Conservation (phyloP, 140 eudicot species). For the Cichorium intybus region DNA sequence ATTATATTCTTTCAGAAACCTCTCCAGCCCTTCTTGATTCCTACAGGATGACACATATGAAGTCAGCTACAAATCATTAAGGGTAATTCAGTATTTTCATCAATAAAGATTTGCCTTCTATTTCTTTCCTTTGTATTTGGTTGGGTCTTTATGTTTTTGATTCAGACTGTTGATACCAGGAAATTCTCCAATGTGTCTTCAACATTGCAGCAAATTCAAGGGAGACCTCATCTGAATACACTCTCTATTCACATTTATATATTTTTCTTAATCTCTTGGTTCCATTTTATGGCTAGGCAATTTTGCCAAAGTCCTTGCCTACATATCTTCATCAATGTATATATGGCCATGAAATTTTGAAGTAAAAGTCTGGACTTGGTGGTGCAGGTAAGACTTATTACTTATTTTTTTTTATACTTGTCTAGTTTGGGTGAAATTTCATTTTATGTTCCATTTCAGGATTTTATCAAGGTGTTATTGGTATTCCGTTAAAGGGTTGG, state of each 20-base stretch:
- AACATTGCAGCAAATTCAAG: conserved; percentile 91
- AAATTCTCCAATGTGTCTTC: conserved; percentile 65
- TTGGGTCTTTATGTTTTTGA: conserved; percentile 24
- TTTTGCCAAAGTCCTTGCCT: conserved; percentile 68
- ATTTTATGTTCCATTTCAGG: conserved; percentile 30
- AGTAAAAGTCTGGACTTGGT: conserved; percentile 86
- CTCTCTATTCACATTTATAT: neutral
- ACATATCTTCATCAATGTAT: conserved; percentile 88
- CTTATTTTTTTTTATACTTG: conserved; percentile 3
- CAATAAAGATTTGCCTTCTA: conserved; percentile 13
- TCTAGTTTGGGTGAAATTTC: neutral
- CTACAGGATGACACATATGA: conserved; percentile 80
- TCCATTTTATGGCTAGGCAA: conserved; percentile 23
- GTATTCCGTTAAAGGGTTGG: conserved; percentile 80
- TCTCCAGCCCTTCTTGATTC: conserved; percentile 81
- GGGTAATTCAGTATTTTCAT: conserved; percentile 41
- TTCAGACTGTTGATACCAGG: conserved; percentile 91
- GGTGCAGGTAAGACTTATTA: conserved; percentile 51
- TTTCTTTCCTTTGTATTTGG: neutral
- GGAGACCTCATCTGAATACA: conserved; percentile 61
- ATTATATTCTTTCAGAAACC: conserved; percentile 67
- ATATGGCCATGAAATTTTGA: conserved; percentile 91
- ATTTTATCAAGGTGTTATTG: conserved; percentile 50
- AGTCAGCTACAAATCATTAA: conserved; percentile 79
- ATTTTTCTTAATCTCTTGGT: neutral